These are phyloP conservation scores for Fusarium setosum DNA, from an alignment of 2,329 filamentous ascomycete genomes.

Conservation along the genomic window DNA sequence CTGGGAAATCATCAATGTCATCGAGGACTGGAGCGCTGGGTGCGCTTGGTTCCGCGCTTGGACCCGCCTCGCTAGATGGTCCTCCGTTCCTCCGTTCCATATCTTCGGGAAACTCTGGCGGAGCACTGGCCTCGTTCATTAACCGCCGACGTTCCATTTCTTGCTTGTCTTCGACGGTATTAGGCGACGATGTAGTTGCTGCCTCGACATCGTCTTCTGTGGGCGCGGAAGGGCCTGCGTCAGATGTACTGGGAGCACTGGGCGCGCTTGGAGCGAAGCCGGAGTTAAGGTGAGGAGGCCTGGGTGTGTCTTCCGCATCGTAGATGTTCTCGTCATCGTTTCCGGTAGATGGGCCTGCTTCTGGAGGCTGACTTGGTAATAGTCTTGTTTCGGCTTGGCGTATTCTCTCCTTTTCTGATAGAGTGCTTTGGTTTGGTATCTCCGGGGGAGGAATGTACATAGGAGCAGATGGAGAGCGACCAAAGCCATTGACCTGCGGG, in stretches of 20 bases:
- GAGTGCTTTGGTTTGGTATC: conserved; percentile 66
- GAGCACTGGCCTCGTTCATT: conserved; percentile 73
- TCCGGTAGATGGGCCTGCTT: conserved; percentile 41
- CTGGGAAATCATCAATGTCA: conserved; percentile 63
- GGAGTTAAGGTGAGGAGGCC: conserved; percentile 19
- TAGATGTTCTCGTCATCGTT: conserved; percentile 61
- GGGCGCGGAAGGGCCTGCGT: conserved; percentile 55
- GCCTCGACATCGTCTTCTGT: conserved; percentile 57
- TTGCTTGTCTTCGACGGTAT: conserved; percentile 76
- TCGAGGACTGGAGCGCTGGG: conserved; percentile 70
- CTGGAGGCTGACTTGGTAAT: conserved; percentile 79
- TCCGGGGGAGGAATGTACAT: conserved; percentile 71
- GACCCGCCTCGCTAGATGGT: conserved; percentile 40
- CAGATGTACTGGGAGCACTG: conserved; percentile 18
- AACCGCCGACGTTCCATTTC: conserved; percentile 77
- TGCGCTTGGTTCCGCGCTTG: conserved; percentile 62
- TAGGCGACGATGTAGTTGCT: conserved; percentile 46
- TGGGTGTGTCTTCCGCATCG: conserved; percentile 56
- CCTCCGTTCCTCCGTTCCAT: conserved; percentile 52
- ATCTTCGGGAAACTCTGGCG: conserved; percentile 67
- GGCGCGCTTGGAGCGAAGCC: conserved; percentile 20
- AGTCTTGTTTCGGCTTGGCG: conserved; percentile 81
- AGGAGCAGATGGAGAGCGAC: conserved; percentile 46
- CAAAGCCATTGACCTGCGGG: conserved; percentile 29
- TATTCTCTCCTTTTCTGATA: conserved; percentile 86